Evolutionary conservation across 768 basidiomycete genomes (phyloP).

Genomic region (Suillus placidus): DNA sequence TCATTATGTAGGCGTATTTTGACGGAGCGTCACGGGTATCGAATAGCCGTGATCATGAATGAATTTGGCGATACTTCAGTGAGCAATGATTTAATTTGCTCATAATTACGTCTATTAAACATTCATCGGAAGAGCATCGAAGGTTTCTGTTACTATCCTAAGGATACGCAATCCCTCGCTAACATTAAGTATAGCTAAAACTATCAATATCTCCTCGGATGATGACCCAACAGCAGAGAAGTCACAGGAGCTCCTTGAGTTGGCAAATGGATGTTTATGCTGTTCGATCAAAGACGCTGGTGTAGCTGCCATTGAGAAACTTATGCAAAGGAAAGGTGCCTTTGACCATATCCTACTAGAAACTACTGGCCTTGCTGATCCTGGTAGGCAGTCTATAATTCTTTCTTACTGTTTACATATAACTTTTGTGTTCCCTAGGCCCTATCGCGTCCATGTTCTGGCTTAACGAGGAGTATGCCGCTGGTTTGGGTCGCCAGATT

Average conservation of each 20-base stretch:
- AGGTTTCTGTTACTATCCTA: conserved; percentile 49
- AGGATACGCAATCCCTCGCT: conserved; percentile 7
- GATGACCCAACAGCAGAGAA: conserved; percentile 63
- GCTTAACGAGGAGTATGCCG: conserved; percentile 81
- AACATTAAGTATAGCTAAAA: conserved; percentile 58
- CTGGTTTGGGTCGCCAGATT: conserved; percentile 69
- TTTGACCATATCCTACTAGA: conserved; percentile 97
- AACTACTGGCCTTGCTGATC: conserved; percentile 95
- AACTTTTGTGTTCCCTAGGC: conserved; percentile 43
- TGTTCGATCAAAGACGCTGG: conserved; percentile 97
- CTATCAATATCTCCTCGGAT: conserved; percentile 77
- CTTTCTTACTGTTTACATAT: neutral
- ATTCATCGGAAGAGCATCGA: conserved; percentile 76
- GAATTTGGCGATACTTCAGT: conserved; percentile 97
- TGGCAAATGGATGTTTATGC: conserved; percentile 97
- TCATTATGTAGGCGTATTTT: conserved; percentile 69
- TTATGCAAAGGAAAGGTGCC: conserved; percentile 82
- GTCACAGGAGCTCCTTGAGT: conserved; percentile 86
- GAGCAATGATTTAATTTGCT: conserved; percentile 30
- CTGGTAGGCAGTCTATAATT: conserved; percentile 51
- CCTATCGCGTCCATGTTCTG: conserved; percentile 87
- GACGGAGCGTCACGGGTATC: conserved; percentile 91
- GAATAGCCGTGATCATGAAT: conserved; percentile 98
- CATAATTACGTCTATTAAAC: conserved; percentile 8
- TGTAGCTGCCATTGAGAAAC: conserved; percentile 88